Evolutionary conservation across 2,329 filamentous ascomycete species (phyloP).

Genomic region (Cercospora citrullina): DNA sequence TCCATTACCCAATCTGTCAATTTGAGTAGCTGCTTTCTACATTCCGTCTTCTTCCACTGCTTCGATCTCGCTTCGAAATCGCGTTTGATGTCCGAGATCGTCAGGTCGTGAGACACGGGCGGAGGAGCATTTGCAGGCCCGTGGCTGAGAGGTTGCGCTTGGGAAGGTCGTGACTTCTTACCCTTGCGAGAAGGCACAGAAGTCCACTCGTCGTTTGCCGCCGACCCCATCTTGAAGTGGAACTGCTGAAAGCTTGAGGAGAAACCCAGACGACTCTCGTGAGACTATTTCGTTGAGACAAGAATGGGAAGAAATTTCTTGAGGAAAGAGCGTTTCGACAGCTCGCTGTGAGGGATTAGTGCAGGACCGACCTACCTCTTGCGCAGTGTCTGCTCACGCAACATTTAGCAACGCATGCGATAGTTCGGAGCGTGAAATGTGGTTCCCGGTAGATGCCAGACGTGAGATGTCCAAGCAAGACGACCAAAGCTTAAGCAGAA

Average conservation of each 20-base stretch:
- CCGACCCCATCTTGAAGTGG: neutral
- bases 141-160: neutral
- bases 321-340: neutral
- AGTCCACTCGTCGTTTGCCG: conserved; percentile 21
- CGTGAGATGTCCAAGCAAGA: neutral
- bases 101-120: conserved; percentile 22
- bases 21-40: conserved; percentile 24
- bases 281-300: neutral
- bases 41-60: conserved; percentile 28
- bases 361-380: neutral
- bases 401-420: neutral
- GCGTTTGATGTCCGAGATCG: conserved; percentile 20
- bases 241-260: neutral
- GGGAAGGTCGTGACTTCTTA: neutral
- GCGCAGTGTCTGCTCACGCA: neutral
- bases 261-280: neutral
- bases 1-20: conserved; percentile 23
- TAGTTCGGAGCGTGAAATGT: neutral
- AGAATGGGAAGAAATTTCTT: neutral
- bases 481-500: neutral
- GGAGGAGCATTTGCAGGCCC: neutral
- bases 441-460: neutral
- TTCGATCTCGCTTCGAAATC: conserved; percentile 28
- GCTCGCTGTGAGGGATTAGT: neutral
- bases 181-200: conserved; percentile 14